Evolutionary conservation across 2,329 filamentous ascomycete genomes (phyloP), one percentile per base, ranked within the genome.

Genomic region (Colletotrichum abscissum): DNA sequence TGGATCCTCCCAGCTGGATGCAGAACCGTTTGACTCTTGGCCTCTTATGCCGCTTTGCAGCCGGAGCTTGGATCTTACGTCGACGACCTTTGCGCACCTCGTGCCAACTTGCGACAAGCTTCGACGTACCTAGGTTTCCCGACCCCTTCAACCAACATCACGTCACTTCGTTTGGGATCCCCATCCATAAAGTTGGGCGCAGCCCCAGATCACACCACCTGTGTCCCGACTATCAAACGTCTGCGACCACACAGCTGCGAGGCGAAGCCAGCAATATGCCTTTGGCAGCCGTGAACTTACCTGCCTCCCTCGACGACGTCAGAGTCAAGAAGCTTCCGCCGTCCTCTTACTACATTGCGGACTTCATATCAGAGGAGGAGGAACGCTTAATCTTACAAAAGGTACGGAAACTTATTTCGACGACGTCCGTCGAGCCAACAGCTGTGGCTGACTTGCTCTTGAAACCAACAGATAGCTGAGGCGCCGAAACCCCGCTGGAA

Each of bases 401-500:
- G 87, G 94, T 93, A 79, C 26, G 12, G 35, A 57, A 26, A n/a
- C 11, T 12, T 54, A 26, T 24, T 19, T 28, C 30, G 30, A 59
- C 14, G 56, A 60, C 8, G 26, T 46, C 6, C 28, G n/a, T 24
- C 22, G 12, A 35, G 11, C 16, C 24, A 52, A 19, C 12, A n/a
- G 3, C 5, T 19, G 49, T 35, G 30, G 22, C 62, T 64, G 54
- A 55, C 16, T 22, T 7, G 49, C 14, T 22, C 16, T 14, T 77
- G 75, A 67, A 88, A 59, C 86, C 87, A 14, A 63, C 77, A 87
- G 88, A 89, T 93, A 77, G 84, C 86, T 64, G 86, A 89, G 57
- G 91, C 91, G 1, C 93, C 94, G 30, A 92, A 91, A 75, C 92
- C 93, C 30, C 89, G 92, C 80, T 99, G 97, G 96, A 95, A 94